These are phyloP conservation scores for Escallonia rubra DNA, from an alignment of 129 eudicot species.

Conservation along the genomic window DNA sequence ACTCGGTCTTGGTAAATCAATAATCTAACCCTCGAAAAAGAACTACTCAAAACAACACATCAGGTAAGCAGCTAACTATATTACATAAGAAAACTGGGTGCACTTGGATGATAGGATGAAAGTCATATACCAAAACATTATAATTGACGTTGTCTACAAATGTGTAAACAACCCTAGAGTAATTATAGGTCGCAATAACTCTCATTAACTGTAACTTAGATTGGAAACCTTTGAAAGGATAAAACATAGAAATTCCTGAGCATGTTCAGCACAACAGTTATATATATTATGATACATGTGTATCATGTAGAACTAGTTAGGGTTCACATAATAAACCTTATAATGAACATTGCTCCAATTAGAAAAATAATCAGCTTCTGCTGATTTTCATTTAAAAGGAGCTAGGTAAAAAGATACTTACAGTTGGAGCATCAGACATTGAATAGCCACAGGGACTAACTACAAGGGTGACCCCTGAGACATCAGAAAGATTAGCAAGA, in stretches of 20 bases:
- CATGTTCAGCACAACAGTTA: not conserved
- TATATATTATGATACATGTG: not conserved
- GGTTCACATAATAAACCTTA: conserved; percentile 10
- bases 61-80: too few species aligned
- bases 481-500: conserved; percentile 71
- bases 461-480: conserved; percentile 62
- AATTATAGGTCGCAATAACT: too few species aligned
- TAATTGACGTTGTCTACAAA: too few species aligned
- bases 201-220: too few species aligned
- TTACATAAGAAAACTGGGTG: not conserved
- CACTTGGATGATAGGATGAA: too few species aligned
- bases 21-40: too few species aligned
- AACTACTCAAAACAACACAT: too few species aligned
- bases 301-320: not conserved
- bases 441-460: conserved; percentile 90
- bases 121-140: too few species aligned
- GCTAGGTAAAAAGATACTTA: conserved; percentile 43
- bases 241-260: too few species aligned
- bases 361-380: conserved; percentile 1
- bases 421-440: conserved; percentile 75
- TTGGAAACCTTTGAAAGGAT: too few species aligned
- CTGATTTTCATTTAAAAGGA: conserved; percentile 4
- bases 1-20: too few species aligned
- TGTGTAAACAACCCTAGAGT: too few species aligned
- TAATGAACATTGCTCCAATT: not conserved